Base-by-base conservation (phyloP, 179 eudicot species). In the Amaranthus tricolor region DNA sequence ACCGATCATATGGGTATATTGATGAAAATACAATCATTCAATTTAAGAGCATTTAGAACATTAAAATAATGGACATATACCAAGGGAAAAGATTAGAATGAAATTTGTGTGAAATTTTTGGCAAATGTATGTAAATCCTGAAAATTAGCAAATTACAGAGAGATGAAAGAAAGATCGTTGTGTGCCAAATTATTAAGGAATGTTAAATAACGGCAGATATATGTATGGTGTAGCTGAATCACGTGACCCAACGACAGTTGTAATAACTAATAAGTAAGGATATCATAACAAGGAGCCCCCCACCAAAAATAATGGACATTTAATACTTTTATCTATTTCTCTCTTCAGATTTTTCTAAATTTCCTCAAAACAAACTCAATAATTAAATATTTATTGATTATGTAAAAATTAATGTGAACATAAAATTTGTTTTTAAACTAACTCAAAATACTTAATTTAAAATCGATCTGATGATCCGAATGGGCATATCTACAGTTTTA, bases 241-340 rank as follows among this genome's bases (percentile, higher is more conserved):
- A 86, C 91, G 86, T 86, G 94, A 86, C 79, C 83, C 75, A 86
- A 89, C 83, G 74, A 84, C 79, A 81, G 70, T 77, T 77, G 68
- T 79, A 52, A 59, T 9, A 6, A 6, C 19, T 6, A 80, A 76
- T 81, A 81, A 82, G 82, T 78, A 72, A 74, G 76, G 74, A 78
- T 70, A 48, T 83, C 89, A 82, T 84, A 83, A 79, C 79, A 78
- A 88, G 72, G 70, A 84, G 79, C 74, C 85, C 88, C 89, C 79
- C 68, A 81, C 82, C 21, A 10, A 50, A 71, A 68, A 74, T 80
- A 83, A 77, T 78, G 74, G 80, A 17, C 71, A 53, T 68, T 76
- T 65, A 52, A 66, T 77, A 73, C 78, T 73, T 16, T 71, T 55
- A 66, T 74, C 31, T 71, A 58, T 55, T 56, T 54, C 66, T 56